Evolutionary conservation across 305 asterid species (phyloP).

Genomic region (Plantago lanceolata): DNA sequence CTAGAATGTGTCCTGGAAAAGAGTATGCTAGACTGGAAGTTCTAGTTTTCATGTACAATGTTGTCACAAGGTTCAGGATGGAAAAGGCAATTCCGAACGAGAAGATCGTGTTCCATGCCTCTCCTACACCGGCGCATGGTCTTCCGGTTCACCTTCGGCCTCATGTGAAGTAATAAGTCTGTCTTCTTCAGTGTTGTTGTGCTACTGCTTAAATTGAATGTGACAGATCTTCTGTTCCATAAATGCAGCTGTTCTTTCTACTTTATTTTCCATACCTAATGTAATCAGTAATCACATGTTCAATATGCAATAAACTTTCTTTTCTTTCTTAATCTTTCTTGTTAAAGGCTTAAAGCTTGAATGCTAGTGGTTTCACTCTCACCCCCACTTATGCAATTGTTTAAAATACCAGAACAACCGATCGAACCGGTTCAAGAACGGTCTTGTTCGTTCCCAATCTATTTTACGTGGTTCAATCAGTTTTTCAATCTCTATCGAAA

Average conservation of each 20-base stretch:
- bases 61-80: constrained; percentile 34
- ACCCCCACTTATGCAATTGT: too few relatives aligned
- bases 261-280: neutral
- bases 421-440: too few relatives aligned
- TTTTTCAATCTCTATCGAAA: too few relatives aligned
- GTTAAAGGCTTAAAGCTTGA: too few relatives aligned
- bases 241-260: neutral
- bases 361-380: too few relatives aligned
- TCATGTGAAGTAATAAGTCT: constrained; percentile 25
- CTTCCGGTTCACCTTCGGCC: constrained; percentile 42
- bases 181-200: neutral
- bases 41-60: constrained; percentile 42
- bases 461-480: too few relatives aligned
- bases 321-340: too few relatives aligned
- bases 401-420: too few relatives aligned
- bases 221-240: neutral
- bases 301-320: neutral
- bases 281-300: neutral
- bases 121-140: constrained; percentile 40
- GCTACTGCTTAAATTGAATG: neutral
- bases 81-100: constrained; percentile 38
- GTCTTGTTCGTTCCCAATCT: too few relatives aligned
- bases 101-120: constrained; percentile 38
- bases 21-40: constrained; percentile 37
- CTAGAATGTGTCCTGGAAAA: constrained; percentile 36